Base-by-base conservation (phyloP, 805 yeast species). In the Myxozyma nipponensis region DNA sequence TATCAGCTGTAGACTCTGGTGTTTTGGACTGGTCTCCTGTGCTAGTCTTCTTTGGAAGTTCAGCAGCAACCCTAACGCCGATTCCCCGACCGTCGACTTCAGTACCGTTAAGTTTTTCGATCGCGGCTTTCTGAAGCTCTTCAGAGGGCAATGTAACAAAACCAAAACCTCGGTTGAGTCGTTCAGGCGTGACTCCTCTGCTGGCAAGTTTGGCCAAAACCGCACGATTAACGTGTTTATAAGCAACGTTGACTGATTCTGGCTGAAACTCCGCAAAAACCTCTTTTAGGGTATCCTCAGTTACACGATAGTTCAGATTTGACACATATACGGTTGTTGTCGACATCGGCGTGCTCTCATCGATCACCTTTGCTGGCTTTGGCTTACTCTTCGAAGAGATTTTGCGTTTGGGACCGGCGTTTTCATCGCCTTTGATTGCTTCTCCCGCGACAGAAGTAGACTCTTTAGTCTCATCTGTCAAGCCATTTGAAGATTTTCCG, bases 61-160 rank as follows among this genome's bases (percentile, higher is more conserved):
- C 86, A 56, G 85, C 77, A 19, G 96, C 96, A 60, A 83, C 77
- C 58, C 82, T 83, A 52, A 84, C 87, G 41, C 76, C 70, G 51
- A 89, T 70, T 44, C 73, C 74, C 66, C 86, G 78, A 44, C 84
- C 95, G 54, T 79, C 78, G 59, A 84, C 70, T 46, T 74, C 76
- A 62, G 74, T 26, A 38, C 58, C 95, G 57, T 84, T 76, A 67
- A 82, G 81, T 62, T 79, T 78, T 34, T 74, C 79, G 53, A 86
- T 78, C n/a, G 95, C 96, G 64, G 73, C 71, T 62, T 76, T 69
- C 62, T 87, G 95, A 40, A 75, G 74, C 44, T 77, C 84, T 58
- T 81, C 79, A 51, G 75, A 69, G 44, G 78, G 73, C 58, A 83
- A 80, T 57, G 77, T 77, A 56, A 81, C 78, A 63, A 83, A 79